Base-by-base conservation (phyloP, 2,329 filamentous ascomycete genomes). In the Calonectria fujianensis region DNA sequence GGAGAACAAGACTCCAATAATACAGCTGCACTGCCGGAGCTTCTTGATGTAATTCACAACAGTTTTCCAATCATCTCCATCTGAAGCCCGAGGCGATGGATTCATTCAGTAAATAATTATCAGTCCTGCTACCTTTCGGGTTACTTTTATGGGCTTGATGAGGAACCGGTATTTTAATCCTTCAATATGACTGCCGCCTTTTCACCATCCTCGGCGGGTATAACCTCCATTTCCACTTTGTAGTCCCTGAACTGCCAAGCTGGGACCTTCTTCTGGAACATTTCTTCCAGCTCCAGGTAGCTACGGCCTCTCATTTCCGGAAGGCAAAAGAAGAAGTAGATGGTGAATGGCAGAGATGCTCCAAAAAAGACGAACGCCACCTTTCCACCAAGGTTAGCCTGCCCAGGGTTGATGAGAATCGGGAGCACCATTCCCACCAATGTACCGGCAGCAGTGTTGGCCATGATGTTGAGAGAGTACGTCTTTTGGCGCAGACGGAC, bases 221-320 rank as follows among this genome's bases (percentile, higher is more conserved):
- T n/a, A 11, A 57, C 37, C 37, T 71, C 48, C 32, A 37, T 24
- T 16, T 66, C 59, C 1, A 66, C 59, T 11, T 37, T 61, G 20
- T 71, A 66, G 14, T 50, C 27, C 29, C 59, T 66, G 8, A 71
- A 71, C 18, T 39, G 35, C n/a, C 48, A 32, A 4, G 69, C 69
- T n/a, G 59, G 69, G 9, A 71, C 59, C 27, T 51, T 37, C 69
- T 65, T 65, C 16, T 65, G 69, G 37, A 71, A 71, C 69, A 71
- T 71, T 13, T 71, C 69, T 20, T 71, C 69, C 9, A 71, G 59
- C 29, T 71, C 48, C 27, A 71, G 24, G 27, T 71, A 71, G 32
- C 69, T 71, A 14, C 69, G 59, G 2, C 69, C 50, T 16, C 57
- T 71, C 69, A 71, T 71, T 35, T 71, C 48, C 2, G 59, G 69